phyloP scores from a whole-genome alignment of 1,284 basidiomycete species.

The Trichosporon coremiiforme region DNA sequence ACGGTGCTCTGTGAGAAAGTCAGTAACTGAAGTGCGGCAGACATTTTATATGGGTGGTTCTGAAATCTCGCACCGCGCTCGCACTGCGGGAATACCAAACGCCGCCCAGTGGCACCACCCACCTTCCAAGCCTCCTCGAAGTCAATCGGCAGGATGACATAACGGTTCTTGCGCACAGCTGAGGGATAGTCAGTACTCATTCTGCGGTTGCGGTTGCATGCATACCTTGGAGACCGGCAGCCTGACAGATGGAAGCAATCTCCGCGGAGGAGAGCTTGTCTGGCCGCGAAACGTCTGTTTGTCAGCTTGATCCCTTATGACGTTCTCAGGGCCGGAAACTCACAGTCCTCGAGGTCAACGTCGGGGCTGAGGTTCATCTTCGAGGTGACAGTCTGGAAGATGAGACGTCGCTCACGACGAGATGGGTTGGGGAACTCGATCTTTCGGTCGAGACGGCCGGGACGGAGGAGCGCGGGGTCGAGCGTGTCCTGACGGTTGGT shows the following conservation, averaged over 20 bases:
- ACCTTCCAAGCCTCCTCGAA: constrained; percentile 99
- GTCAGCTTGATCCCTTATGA: constrained; percentile 25
- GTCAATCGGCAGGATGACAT: constrained; percentile 94
- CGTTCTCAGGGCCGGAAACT: constrained; percentile 48
- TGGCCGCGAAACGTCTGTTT: constrained; percentile 87
- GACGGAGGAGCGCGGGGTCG: constrained; percentile 94
- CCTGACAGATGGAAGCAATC: constrained; percentile 94
- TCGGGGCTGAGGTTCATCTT: constrained; percentile 99
- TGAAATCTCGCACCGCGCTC: constrained; percentile 24
- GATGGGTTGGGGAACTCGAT: constrained; percentile 98
- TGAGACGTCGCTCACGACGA: constrained; percentile 90
- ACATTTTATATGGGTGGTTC: constrained; percentile 53
- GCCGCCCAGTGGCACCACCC: constrained; percentile 32
- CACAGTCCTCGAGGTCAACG: constrained; percentile 97
- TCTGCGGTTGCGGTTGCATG: neutral
- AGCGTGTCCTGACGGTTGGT: constrained; percentile 95
- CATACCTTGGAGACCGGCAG: constrained; percentile 91
- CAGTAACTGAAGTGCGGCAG: constrained; percentile 19
- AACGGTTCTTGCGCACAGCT: constrained; percentile 98
- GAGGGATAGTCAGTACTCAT: constrained; percentile 18
- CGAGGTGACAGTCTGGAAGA: constrained; percentile 95
- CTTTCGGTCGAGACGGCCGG: constrained; percentile 96
- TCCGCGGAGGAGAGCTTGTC: constrained; percentile 95
- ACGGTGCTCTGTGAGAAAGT: constrained; percentile 69
- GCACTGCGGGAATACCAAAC: constrained; percentile 30